Base-by-base conservation (phyloP, 495 filamentous ascomycete genomes). In the Xylaria longipes region DNA sequence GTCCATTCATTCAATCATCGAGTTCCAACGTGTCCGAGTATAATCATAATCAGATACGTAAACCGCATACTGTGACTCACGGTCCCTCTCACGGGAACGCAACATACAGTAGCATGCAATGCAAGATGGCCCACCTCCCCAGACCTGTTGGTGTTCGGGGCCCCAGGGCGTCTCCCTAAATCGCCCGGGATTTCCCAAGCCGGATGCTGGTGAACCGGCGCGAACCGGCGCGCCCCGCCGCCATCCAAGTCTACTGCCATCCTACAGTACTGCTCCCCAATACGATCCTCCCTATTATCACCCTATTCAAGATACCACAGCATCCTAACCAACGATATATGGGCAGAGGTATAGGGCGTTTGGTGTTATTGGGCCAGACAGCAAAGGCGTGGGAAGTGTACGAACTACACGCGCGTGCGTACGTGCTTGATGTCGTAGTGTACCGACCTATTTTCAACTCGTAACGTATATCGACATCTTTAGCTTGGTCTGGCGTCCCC, bases 141-240 rank as follows among this genome's bases (percentile, higher is more conserved):
- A 45, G 63, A 37, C 8, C 35, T 46, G 45, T 22, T 66, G 57
- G 31, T 7, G 56, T 46, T 9, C 12, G 43, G 2, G 5, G 39
- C 39, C 39, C 5, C 39, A 6, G 9, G 39, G 39, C 9, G 9
- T 56, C 52, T 31, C 27, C 41, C 25, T 46, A 15, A 35, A 35
- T 52, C 20, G 29, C 46, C 31, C 63, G 63, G 63, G 45, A 66
- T 39, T 33, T 50, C 25, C 43, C 45, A 33, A n/a, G 29, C 27
- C 43, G 48, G 48, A 6, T 12, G 15, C 46, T 20, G 5, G 31
- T 52, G 6, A 25, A 12, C 56, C 65, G 46, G 65, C 65, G 48
- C 48, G 6, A 25, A 12, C 56, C 65, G 46, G 65, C 65, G 48
- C 48, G 33, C 33, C 65, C 65, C 65, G 65, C 64, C 63, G 62